Evolutionary conservation across 306 rosid species (phyloP).

Genomic region (Ormosia emarginata): DNA sequence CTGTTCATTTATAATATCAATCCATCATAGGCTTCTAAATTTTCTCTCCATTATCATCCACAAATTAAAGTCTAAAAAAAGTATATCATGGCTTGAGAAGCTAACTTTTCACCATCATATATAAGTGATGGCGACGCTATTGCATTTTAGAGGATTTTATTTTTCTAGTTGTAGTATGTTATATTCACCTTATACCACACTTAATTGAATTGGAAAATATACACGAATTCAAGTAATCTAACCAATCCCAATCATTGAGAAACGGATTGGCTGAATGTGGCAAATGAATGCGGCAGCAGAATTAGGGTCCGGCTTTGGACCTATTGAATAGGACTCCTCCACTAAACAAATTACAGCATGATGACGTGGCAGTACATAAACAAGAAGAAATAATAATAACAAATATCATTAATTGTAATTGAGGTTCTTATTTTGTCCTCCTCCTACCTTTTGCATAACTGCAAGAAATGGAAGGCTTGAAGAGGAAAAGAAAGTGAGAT

Average conservation of each 20-base stretch:
- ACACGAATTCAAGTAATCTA: constrained; percentile 14
- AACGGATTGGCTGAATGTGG: constrained; percentile 2
- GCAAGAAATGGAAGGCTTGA: not conserved
- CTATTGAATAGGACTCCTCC: not conserved
- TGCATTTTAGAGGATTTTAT: not conserved
- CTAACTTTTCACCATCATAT: not conserved
- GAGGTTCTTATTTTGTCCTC: constrained; percentile 13
- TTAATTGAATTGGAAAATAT: not conserved
- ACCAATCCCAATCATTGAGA: constrained; percentile 28
- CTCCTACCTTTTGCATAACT: constrained; percentile 24
- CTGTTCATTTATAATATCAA: not conserved
- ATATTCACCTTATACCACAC: not conserved
- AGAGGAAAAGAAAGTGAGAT: not conserved
- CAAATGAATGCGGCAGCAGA: not conserved
- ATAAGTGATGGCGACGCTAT: not conserved
- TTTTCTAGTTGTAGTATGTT: not conserved
- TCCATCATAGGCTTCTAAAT: not conserved
- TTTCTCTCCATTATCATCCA: not conserved
- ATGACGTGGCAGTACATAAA: not conserved
- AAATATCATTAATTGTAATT: constrained; percentile 7
- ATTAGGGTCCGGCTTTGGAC: not conserved
- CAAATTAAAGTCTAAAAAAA: not conserved
- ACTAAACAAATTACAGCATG: not conserved
- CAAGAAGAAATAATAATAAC: not conserved
- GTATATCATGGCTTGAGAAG: not conserved